A percentile compares a stretch with the other conserved stretches of the same genome.
phyloP scores from a whole-genome alignment of 2,329 filamentous ascomycete species.

The Microthyrium microscopicum region DNA sequence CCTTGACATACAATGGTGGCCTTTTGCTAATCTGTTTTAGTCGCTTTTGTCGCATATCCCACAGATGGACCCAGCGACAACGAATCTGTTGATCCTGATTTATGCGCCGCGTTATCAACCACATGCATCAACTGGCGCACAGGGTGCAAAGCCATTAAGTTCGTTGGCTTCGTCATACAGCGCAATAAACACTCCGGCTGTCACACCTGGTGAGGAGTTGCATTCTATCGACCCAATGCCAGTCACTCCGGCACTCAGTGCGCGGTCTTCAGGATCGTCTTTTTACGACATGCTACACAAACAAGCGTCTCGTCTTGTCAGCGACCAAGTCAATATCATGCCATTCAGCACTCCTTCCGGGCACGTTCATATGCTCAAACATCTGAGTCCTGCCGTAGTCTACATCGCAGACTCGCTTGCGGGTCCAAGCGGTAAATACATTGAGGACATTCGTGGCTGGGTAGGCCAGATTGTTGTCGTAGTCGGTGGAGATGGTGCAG shows the following conservation, averaged over 20 bases:
- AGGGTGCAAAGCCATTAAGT: slow-evolving; percentile 36
- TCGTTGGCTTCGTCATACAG: slow-evolving; percentile 70
- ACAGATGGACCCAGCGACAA: slow-evolving; percentile 52
- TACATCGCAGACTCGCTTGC: slow-evolving; percentile 78
- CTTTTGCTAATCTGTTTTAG: slow-evolving; percentile 18
- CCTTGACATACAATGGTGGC: slow-evolving; percentile 3
- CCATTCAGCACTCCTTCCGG: slow-evolving; percentile 75
- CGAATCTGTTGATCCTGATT: slow-evolving; percentile 75
- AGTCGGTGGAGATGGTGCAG: slow-evolving; percentile 30
- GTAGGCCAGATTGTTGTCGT: slow-evolving; percentile 45
- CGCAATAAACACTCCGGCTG: slow-evolving; percentile 57
- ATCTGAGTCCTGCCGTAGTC: slow-evolving; percentile 68
- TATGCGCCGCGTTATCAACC: slow-evolving; percentile 72
- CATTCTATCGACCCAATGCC: slow-evolving; percentile 27
- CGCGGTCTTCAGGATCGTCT: slow-evolving; percentile 28
- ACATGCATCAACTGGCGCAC: slow-evolving; percentile 32
- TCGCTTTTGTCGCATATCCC: slow-evolving; percentile 76
- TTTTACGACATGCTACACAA: slow-evolving; percentile 66
- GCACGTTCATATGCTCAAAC: slow-evolving; percentile 71
- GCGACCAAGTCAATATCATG: slow-evolving; percentile 72
- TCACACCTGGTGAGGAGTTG: slow-evolving; percentile 47
- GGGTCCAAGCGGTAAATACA: slow-evolving; percentile 54
- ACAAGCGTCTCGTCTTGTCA: slow-evolving; percentile 63
- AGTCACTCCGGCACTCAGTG: slow-evolving; percentile 21
- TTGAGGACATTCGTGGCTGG: slow-evolving; percentile 50